Evolutionary conservation across 768 basidiomycete species (phyloP), one percentile per base, ranked within the genome.

Genomic region (Kwoniella europaea): DNA sequence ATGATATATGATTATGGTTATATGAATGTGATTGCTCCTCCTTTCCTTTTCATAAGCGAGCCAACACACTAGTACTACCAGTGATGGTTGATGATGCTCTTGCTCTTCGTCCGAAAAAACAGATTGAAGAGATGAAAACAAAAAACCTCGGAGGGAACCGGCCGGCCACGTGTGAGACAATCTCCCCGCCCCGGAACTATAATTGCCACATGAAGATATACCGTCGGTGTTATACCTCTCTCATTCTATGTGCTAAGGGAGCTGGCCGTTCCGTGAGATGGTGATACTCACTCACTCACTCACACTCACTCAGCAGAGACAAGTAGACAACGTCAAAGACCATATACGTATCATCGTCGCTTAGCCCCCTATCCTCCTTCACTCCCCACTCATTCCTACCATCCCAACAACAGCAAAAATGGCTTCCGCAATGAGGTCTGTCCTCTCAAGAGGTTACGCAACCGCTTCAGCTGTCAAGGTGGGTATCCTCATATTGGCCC

Each of bases 391-490:
- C 24, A 16, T 56, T 44, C 29, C 57, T 56, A 43, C 20, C 59
- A 18, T 62, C 41, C 27, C 20, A 54, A 27, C 50, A 57, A 18
- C 43, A 60, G 50, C 53, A 52, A 77, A 71, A 69, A 81, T 80
- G 78, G 76, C 82, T 66, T 77, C 77, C 62, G 79, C 72, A 35
- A 67, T 81, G 67, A 71, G 82, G 61, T 73, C 74, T n/a, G 65
- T 83, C 63, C 67, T 80, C 63, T 63, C 69, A 62, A 75, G 82
- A 68, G 81, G 82, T 44, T 82, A 83, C 72, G 82, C 82, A 57
- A 73, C 80, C 63, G 74, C 82, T 56, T 56, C 73, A 10, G 27
- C 67, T 29, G 74, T 82, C 74, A 83, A 83, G 81, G 82, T 83
- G 69, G 65, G 82, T 71, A 43, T 61, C n/a, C 41, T 41, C 46